Base-by-base conservation (phyloP, 805 yeast species). In the Candida insectalens region DNA sequence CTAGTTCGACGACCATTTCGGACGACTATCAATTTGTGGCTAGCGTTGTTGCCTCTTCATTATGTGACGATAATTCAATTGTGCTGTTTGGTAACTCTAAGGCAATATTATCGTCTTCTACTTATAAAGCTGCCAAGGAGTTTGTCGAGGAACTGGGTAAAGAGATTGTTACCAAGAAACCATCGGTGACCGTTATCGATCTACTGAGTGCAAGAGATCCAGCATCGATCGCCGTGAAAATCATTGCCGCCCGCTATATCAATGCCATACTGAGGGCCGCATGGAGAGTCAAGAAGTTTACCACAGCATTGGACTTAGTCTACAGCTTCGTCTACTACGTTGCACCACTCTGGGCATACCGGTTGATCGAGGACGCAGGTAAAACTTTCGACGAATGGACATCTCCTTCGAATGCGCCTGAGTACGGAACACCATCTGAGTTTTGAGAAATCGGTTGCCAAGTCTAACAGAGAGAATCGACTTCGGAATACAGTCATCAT, bases 381-480 rank as follows among this genome's bases (percentile, higher is more conserved):
- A 12, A 31, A 12, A 13, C 22, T n/a, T 19, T 31, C 16, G 18
- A 25, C n/a, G 34, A 31, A 15, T 31, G 28, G 29, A 31, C 34
- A 7, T 25, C 34, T 9, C 29, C 34, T 20, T n/a, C n/a, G n/a
- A n/a, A n/a, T n/a, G n/a, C n/a, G n/a, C n/a, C n/a, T n/a, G n/a
- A n/a, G n/a, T n/a, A n/a, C n/a, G n/a, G n/a, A n/a, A n/a, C n/a
- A n/a, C n/a, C n/a, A n/a, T n/a, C n/a, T n/a, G n/a, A n/a, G n/a
- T n/a, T n/a, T n/a, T n/a, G n/a, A n/a, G n/a, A n/a, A n/a, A n/a
- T n/a, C n/a, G n/a, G n/a, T n/a, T n/a, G n/a, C n/a, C n/a, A n/a
- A 30, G 27, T 13, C 15, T 30, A 8, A 30, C 19, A 5, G 33
- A 30, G 9, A 13, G 6, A 20, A 27, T 9, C 8, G 27, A 25